Conservation (phyloP, 1,284 basidiomycete species). For the Tilletia caries region DNA sequence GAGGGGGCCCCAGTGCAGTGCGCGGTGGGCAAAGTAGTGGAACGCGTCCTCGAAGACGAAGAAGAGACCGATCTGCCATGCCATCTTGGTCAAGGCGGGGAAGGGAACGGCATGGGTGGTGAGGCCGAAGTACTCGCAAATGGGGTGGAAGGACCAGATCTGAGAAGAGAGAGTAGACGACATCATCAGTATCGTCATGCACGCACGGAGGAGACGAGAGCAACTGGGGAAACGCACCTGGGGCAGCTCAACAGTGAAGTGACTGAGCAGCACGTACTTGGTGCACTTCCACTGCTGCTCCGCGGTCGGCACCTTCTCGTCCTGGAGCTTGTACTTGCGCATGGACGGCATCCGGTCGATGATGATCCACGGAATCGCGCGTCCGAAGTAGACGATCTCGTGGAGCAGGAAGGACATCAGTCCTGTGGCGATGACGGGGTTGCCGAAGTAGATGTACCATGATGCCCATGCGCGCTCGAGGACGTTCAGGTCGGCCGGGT, state of each 20-base stretch:
- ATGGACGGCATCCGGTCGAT: constrained; percentile 93
- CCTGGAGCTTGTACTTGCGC: constrained; percentile 87
- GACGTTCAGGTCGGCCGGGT: constrained; percentile 37
- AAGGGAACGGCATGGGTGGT: constrained; percentile 89
- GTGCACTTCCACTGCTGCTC: constrained; percentile 94
- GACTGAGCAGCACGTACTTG: constrained; percentile 87
- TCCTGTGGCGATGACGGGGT: constrained; percentile 90
- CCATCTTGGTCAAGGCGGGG: constrained; percentile 58
- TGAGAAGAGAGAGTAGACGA: constrained; percentile 51
- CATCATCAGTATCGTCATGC: not conserved
- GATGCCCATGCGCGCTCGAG: constrained; percentile 54
- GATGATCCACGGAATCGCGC: constrained; percentile 90
- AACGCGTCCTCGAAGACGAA: constrained; percentile 95
- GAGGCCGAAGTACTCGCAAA: constrained; percentile 86
- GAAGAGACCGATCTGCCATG: constrained; percentile 80
- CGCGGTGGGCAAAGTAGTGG: constrained; percentile 76
- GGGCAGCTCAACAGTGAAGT: constrained; percentile 93
- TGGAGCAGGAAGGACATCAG: constrained; percentile 89
- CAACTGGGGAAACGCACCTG: constrained; percentile 27
- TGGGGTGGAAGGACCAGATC: constrained; percentile 95
- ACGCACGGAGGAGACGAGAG: not conserved
- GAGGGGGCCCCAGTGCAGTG: constrained; percentile 80
- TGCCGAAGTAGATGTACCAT: constrained; percentile 59
- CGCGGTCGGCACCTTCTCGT: constrained; percentile 70
- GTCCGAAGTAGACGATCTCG: constrained; percentile 91